A percentile compares a stretch with the other conserved stretches of the same genome.
Evolutionary conservation across 192 early-diverging fungal species (phyloP).

Genomic region (Umbelopsis vinacea): DNA sequence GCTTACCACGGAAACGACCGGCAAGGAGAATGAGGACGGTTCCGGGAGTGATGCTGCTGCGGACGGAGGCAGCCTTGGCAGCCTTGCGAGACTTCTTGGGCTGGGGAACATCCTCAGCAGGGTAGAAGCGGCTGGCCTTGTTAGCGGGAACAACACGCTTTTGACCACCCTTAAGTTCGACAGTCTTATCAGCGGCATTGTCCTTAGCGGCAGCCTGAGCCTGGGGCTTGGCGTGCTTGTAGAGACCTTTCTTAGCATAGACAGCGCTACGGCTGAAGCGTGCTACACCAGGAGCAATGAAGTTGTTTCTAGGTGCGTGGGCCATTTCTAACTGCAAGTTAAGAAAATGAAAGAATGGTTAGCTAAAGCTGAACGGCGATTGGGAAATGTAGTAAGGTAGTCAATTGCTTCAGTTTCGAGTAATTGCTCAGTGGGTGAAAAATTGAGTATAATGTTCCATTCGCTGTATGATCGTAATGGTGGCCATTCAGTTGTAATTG

Average conservation of each 20-base stretch:
- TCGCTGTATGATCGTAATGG: too few relatives aligned
- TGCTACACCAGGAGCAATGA: slow-evolving; percentile 84
- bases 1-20: slow-evolving; percentile 97
- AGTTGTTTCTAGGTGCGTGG: slow-evolving; percentile 75
- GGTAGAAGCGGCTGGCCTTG: slow-evolving; percentile 80
- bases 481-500: too few relatives aligned
- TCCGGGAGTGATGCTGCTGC: slow-evolving; percentile 94
- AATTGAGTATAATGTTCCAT: background rate
- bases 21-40: slow-evolving; percentile 96
- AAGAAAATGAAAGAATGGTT: background rate
- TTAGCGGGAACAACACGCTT: slow-evolving; percentile 68
- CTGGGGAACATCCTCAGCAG: slow-evolving; percentile 80
- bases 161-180: slow-evolving; percentile 72
- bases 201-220: slow-evolving; percentile 53
- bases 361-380: background rate
- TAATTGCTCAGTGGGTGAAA: background rate
- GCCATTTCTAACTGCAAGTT: slow-evolving; percentile 52
- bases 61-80: slow-evolving; percentile 72
- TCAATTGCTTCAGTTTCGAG: background rate
- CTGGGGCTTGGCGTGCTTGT: slow-evolving; percentile 84
- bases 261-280: slow-evolving; percentile 83
- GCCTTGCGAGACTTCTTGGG: slow-evolving; percentile 85
- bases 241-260: slow-evolving; percentile 86
- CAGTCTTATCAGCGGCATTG: slow-evolving; percentile 64
- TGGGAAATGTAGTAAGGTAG: background rate